phyloP scores from a whole-genome alignment of 192 early-diverging fungal species.

The Globomyces pollinis-pini region DNA sequence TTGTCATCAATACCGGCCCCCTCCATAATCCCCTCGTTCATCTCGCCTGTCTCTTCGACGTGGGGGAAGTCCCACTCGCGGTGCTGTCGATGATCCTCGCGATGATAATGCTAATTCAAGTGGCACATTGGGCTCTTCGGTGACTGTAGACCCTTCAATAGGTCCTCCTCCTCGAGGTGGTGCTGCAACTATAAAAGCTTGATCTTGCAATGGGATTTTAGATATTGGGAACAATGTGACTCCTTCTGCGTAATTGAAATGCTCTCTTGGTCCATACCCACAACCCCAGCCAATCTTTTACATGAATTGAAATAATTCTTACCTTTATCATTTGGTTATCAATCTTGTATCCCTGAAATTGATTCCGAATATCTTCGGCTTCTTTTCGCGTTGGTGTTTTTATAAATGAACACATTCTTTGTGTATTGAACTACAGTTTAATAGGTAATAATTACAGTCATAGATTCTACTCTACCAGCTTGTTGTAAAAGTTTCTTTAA shows the following conservation, averaged over 20 bases:
- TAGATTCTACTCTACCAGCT: constrained; percentile 37
- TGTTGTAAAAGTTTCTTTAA: constrained; percentile 31
- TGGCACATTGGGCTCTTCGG: constrained; percentile 45
- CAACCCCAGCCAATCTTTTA: constrained; percentile 46
- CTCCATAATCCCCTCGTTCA: background rate
- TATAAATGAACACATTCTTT: constrained; percentile 43
- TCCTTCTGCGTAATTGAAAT: constrained; percentile 38
- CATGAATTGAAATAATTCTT: background rate
- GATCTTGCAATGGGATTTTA: constrained; percentile 35
- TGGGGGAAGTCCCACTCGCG: background rate
- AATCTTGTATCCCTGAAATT: constrained; percentile 1
- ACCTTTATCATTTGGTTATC: too few species aligned
- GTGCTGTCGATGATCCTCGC: background rate
- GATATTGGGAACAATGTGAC: constrained; percentile 33
- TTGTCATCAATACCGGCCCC: too few species aligned
- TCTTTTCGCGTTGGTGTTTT: constrained; percentile 44
- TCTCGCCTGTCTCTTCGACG: background rate
- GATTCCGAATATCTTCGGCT: constrained; percentile 25
- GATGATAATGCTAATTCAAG: background rate
- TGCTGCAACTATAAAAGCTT: constrained; percentile 22
- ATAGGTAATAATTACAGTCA: constrained; percentile 20
- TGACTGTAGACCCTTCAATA: constrained; percentile 35
- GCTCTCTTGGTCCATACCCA: constrained; percentile 46
- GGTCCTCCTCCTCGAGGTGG: constrained; percentile 33
- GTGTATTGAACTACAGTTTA: constrained; percentile 35